phyloP scores from a whole-genome alignment of 2,329 filamentous ascomycete genomes.

The Penicillium oxalicum region DNA sequence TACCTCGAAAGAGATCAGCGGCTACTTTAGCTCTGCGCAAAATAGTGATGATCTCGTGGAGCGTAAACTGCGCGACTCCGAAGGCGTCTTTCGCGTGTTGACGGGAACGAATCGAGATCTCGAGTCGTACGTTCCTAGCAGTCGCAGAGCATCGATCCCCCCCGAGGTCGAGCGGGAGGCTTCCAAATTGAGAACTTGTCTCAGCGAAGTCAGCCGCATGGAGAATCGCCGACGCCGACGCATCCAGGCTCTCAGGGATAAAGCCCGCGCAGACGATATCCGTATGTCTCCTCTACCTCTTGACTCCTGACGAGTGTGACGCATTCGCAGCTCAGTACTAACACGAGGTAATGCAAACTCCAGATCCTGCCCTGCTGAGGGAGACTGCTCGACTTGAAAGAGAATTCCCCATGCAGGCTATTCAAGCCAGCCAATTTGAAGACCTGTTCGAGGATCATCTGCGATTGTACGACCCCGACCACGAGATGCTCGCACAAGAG shows the following conservation, averaged over 20 bases:
- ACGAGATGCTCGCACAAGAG: conserved; percentile 65
- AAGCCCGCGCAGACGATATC: conserved; percentile 81
- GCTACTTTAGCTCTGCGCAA: conserved; percentile 71
- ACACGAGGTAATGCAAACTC: not conserved
- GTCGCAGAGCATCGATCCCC: conserved; percentile 69
- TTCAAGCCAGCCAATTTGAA: conserved; percentile 88
- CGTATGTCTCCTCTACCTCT: conserved; percentile 42
- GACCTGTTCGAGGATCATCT: conserved; percentile 80
- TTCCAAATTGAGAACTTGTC: conserved; percentile 65
- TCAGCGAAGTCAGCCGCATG: conserved; percentile 79
- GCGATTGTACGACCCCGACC: conserved; percentile 72
- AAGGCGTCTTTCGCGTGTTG: conserved; percentile 68
- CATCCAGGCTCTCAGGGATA: conserved; percentile 70
- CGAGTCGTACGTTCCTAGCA: conserved; percentile 84
- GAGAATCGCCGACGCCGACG: conserved; percentile 75
- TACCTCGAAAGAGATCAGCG: conserved; percentile 71
- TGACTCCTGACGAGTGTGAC: not conserved
- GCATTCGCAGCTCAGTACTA: no score
- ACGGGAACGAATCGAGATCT: conserved; percentile 73
- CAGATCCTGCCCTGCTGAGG: conserved; percentile 67
- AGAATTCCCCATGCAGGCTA: conserved; percentile 73
- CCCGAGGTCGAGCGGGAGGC: conserved; percentile 75
- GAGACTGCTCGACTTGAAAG: conserved; percentile 83
- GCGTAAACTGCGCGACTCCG: conserved; percentile 70
- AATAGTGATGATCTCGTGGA: conserved; percentile 65